These are phyloP conservation scores for Oropetium thomaeum DNA, from an alignment of 176 grass and related monocot genomes.

Conservation along the genomic window DNA sequence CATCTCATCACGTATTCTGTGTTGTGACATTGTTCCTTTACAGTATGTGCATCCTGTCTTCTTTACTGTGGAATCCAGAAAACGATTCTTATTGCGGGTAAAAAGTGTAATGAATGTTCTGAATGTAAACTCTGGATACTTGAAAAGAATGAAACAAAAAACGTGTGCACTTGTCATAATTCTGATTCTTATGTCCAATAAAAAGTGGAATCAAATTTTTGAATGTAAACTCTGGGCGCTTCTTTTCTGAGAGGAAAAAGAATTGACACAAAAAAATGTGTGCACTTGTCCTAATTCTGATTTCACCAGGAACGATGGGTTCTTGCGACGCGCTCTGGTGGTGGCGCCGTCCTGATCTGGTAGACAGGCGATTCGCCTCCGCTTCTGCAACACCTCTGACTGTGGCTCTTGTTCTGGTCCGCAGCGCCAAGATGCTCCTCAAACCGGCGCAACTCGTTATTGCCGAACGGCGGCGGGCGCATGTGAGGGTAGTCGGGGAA, in stretches of 20 bases:
- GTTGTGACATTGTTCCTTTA: neutral
- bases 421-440: neutral
- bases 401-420: neutral
- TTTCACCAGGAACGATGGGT: conserved; percentile 21
- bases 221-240: neutral
- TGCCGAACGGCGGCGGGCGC: neutral
- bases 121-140: too few species aligned
- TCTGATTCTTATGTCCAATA: too few species aligned
- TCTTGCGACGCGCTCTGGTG: neutral
- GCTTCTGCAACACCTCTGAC: conserved; percentile 24
- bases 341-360: conserved; percentile 33
- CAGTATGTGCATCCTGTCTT: too few species aligned
- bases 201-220: neutral
- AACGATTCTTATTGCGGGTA: too few species aligned
- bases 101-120: too few species aligned
- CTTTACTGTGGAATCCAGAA: too few species aligned
- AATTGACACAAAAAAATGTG: neutral
- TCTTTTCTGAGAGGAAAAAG: conserved; percentile 7
- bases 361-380: conserved; percentile 57
- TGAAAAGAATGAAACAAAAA: too few species aligned
- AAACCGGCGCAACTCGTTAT: neutral
- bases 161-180: too few species aligned
- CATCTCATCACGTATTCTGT: neutral
- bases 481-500: conserved; percentile 60
- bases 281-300: neutral